Conservation (phyloP, 2,329 filamentous ascomycete species). For the Dothideomycetes sp. region DNA sequence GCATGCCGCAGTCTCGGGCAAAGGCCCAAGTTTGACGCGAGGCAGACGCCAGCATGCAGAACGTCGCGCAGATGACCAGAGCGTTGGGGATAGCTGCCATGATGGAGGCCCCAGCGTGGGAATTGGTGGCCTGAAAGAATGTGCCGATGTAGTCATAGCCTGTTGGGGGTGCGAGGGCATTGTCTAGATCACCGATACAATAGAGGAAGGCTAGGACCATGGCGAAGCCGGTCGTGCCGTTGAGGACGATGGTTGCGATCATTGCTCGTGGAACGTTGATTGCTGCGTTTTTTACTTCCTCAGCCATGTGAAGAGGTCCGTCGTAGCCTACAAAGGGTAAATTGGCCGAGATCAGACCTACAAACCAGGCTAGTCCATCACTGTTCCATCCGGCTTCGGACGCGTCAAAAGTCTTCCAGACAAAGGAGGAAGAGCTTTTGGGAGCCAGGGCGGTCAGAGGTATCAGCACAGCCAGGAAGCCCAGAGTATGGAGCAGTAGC, state of each 20-base stretch:
- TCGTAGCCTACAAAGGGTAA: constrained; percentile 12
- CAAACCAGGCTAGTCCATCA: constrained; percentile 22
- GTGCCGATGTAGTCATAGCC: constrained; percentile 40
- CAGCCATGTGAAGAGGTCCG: constrained; percentile 24
- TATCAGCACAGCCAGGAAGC: constrained; percentile 11
- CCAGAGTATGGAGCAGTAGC: constrained; percentile 9
- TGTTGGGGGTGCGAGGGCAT: constrained; percentile 30
- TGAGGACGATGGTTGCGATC: constrained; percentile 35
- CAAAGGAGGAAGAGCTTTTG: constrained; percentile 15
- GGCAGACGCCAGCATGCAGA: constrained; percentile 29
- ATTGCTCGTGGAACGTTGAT: constrained; percentile 37
- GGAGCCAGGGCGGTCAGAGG: constrained; percentile 19
- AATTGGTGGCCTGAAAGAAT: constrained; percentile 36
- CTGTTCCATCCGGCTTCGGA: constrained; percentile 23
- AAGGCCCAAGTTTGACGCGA: constrained; percentile 32
- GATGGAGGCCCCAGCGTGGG: constrained; percentile 31
- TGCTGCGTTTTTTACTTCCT: constrained; percentile 39
- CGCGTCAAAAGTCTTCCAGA: constrained; percentile 18
- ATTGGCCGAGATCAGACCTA: constrained; percentile 25
- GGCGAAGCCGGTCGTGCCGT: constrained; percentile 35
- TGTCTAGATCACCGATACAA: constrained; percentile 29
- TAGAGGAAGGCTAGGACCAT: constrained; percentile 35
- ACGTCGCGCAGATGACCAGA: constrained; percentile 28
- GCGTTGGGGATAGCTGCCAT: constrained; percentile 35
- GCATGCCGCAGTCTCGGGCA: constrained; percentile 32